Evolutionary conservation across 2,329 filamentous ascomycete species (phyloP), one percentile per base, ranked within the genome.

Genomic region (Verticillium zaregamsianum): DNA sequence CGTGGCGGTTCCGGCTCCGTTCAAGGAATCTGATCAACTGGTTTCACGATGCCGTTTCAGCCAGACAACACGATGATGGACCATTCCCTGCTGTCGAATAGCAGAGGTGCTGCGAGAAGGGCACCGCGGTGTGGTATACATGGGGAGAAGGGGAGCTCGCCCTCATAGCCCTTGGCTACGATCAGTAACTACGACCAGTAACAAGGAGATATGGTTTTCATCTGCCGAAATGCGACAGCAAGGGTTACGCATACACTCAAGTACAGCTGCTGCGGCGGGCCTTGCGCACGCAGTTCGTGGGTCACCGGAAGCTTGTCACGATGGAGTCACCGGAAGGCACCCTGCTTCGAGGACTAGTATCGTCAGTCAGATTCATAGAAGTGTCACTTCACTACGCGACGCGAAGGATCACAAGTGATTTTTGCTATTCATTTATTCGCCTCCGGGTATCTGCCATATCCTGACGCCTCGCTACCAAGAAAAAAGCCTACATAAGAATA

Each of bases 1-100:
- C 87, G 95, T 74, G 95, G 95, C 61, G 94, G 94, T 52, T 31
- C 31, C 25, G 54, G 17, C 54, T 15, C 5, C 23, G 12, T 7
- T 9, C 28, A 55, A 33, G 4, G 1, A 2, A 3, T 32, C 23
- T 25, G n/a, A 12, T 25, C 45, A 8, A 20, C 11, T 52, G 45
- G 45, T 9, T 20, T 52, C 9, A 20, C 17, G 20, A 23, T n/a
- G 20, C 8, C 45, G 8, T 52, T 12, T 12, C 5, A 52, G 9
- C 5, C 45, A 52, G n/a, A 28, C n/a, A 15, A 3, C 6, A 52
- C n/a, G 23, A 52, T 12, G 11, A 52, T 12, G 12, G 6, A 25
- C 14, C 8, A 8, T 11, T 5, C 12, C 12, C n/a, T 8, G 3
- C 8, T 5, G 8, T 20, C 9, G 8, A 6, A 11, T 12, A 52